These are phyloP conservation scores for Pythium vanterpoolii DNA, from an alignment of 352 stramenopile genomes.

Conservation along the genomic window DNA sequence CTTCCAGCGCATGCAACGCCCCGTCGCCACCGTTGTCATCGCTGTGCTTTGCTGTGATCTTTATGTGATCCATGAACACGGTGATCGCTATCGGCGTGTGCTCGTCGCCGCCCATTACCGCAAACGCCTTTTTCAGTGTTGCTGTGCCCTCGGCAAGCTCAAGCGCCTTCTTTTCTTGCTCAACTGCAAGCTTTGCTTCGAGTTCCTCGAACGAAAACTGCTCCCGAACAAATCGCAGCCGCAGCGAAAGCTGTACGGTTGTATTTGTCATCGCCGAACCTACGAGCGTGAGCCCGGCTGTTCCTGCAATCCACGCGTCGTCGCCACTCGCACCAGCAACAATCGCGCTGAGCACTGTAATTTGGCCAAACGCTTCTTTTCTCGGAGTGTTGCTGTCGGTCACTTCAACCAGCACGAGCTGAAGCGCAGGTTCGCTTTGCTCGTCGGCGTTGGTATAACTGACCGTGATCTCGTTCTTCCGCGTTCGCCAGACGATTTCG, in stretches of 20 bases:
- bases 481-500: slow-evolving; percentile 13
- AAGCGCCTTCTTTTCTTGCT: slow-evolving; percentile 19
- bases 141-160: slow-evolving; percentile 38
- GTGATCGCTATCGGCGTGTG: slow-evolving; percentile 29
- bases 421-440: slow-evolving; percentile 23
- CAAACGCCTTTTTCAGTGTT: slow-evolving; percentile 41
- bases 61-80: slow-evolving; percentile 27
- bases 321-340: neutral
- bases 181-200: slow-evolving; percentile 12
- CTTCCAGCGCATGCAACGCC: slow-evolving; percentile 7
- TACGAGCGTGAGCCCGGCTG: neutral
- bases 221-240: slow-evolving; percentile 22
- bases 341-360: slow-evolving; percentile 22
- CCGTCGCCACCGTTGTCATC: neutral
- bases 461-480: slow-evolving; percentile 16
- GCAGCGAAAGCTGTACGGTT: slow-evolving; percentile 9
- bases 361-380: slow-evolving; percentile 27
- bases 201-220: slow-evolving; percentile 25
- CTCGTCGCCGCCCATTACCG: slow-evolving; percentile 34
- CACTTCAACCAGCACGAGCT: slow-evolving; percentile 28
- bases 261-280: neutral
- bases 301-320: slow-evolving; percentile 3
- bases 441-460: slow-evolving; percentile 32
- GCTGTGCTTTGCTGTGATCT: neutral
- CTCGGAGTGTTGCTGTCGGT: neutral